phyloP scores from a whole-genome alignment of 2,329 filamentous ascomycete genomes.

The Exserohilum turcica region DNA sequence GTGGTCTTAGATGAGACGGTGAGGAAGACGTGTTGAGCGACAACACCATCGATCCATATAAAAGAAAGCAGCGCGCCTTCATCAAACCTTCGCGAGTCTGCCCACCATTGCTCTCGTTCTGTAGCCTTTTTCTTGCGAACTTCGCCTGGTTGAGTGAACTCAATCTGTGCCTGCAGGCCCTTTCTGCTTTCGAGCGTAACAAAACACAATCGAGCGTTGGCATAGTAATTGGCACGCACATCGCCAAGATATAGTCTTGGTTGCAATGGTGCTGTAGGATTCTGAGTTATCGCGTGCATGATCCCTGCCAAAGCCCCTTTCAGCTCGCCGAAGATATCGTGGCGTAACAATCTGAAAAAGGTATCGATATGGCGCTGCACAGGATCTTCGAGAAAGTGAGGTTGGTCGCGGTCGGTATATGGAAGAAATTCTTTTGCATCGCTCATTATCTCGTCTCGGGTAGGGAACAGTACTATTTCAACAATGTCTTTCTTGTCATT shows the following conservation, averaged over 20 bases:
- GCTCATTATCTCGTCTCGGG: conserved; percentile 43
- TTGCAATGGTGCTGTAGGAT: conserved; percentile 5
- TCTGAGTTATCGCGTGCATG: conserved; percentile 20
- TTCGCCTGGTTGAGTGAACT: conserved; percentile 26
- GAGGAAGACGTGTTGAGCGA: conserved; percentile 35
- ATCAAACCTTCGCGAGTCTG: conserved; percentile 32
- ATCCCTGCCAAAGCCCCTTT: conserved; percentile 30
- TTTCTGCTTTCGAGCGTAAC: conserved; percentile 20
- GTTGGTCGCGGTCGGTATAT: conserved; percentile 32
- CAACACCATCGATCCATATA: conserved; percentile 17
- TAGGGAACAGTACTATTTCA: conserved; percentile 41
- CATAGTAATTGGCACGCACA: conserved; percentile 28
- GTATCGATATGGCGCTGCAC: conserved; percentile 42
- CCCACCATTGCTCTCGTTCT: conserved; percentile 37
- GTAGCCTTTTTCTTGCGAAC: conserved; percentile 15
- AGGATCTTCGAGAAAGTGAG: conserved; percentile 30
- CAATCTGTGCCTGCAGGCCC: conserved; percentile 28
- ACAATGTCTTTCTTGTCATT: conserved; percentile 43
- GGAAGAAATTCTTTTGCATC: conserved; percentile 47
- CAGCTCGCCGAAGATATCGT: conserved; percentile 42
- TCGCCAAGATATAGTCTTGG: conserved; percentile 23
- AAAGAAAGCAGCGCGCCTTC: conserved; percentile 37
- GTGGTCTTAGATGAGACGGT: conserved; percentile 22
- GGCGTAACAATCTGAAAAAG: conserved; percentile 39
- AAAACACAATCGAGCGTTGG: conserved; percentile 22